Evolutionary conservation across 1,284 basidiomycete genomes (phyloP).

Genomic region (Clitocybe nebularis): DNA sequence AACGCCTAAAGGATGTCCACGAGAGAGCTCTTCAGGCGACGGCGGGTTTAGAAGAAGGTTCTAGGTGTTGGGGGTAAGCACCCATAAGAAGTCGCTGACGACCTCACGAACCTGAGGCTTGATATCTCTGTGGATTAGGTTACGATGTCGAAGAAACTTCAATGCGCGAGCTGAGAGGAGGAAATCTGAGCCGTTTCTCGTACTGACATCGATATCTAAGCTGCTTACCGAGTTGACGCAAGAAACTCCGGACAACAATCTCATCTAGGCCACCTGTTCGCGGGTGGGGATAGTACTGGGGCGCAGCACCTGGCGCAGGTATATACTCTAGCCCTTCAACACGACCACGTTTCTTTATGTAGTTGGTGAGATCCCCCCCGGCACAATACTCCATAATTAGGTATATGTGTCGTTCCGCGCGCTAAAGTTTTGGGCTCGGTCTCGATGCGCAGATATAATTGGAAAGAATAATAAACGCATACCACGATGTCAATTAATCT

Average conservation of each 20-base stretch:
- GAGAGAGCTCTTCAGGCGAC: conserved; percentile 69
- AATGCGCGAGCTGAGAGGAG: conserved; percentile 74
- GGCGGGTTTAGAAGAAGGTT: conserved; percentile 90
- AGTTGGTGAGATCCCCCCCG: conserved; percentile 92
- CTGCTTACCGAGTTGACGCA: conserved; percentile 84
- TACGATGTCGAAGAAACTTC: conserved; percentile 85
- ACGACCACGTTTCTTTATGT: conserved; percentile 91
- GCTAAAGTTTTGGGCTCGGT: conserved; percentile 40
- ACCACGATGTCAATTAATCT: conserved; percentile 90
- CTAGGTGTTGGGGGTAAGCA: conserved; percentile 33
- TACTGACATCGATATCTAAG: conserved; percentile 3
- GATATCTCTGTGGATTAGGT: conserved; percentile 96
- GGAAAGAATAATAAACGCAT: conserved; percentile 28
- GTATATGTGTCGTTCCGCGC: conserved; percentile 92
- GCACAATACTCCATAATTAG: conserved; percentile 98
- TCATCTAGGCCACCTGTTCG: conserved; percentile 88
- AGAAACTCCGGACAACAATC: conserved; percentile 87
- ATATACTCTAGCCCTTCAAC: conserved; percentile 82
- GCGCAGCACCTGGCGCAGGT: conserved; percentile 61
- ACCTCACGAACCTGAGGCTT: conserved; percentile 76
- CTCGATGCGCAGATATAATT: background rate
- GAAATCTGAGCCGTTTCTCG: conserved; percentile 4
- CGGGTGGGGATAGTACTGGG: conserved; percentile 88
- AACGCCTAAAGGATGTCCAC: conserved; percentile 88
- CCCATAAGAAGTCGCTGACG: background rate